Evolutionary conservation across 495 filamentous ascomycete genomes (phyloP), one percentile per base, ranked within the genome.

Genomic region (Penicillium mononematosum): DNA sequence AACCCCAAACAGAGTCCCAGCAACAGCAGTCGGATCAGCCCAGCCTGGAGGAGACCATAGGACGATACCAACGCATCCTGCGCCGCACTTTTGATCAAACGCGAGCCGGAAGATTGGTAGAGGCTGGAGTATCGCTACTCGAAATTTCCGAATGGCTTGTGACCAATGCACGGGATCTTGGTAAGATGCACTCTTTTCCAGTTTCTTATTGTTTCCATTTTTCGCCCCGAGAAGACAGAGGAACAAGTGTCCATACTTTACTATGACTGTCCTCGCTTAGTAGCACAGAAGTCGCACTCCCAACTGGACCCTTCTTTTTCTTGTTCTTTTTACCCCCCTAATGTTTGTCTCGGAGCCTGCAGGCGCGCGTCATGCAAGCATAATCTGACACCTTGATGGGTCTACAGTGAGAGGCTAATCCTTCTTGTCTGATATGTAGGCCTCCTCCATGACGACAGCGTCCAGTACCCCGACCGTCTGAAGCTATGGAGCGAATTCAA

Each of bases 401-500:
- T 19, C 25, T 39, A 43, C 34, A 53, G n/a, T 14, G 50, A 20
- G 48, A 62, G 46, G 59, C 70, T 75, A 73, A 73, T 60, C 45
- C 17, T 50, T 60, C 58, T 59, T 45, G 53, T 62, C 54, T 72
- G 64, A 59, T 58, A 67, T 42, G 42, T 63, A 90, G 87, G 86
- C 63, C 80, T 90, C 65, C 75, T 85, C 51, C 83, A 82, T 53
- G 94, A 98, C 74, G 86, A 96, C 61, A 82, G 87, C 55, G 72
- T 78, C 45, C 75, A 89, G 32, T 83, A 92, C 61, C 69, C 75
- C 32, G 85, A 91, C 55, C 83, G 90, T 46, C 79, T 95, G 59
- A 83, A 85, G 67, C 78, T 98, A 31, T 98, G 94, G 94, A 86
- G 87, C 62, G 88, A 97, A 62, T 96, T 98, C 78, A 98, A 98